These are phyloP conservation scores for Pestalotiopsis sp. DNA, from an alignment of 2,329 filamentous ascomycete genomes.

Conservation along the genomic window DNA sequence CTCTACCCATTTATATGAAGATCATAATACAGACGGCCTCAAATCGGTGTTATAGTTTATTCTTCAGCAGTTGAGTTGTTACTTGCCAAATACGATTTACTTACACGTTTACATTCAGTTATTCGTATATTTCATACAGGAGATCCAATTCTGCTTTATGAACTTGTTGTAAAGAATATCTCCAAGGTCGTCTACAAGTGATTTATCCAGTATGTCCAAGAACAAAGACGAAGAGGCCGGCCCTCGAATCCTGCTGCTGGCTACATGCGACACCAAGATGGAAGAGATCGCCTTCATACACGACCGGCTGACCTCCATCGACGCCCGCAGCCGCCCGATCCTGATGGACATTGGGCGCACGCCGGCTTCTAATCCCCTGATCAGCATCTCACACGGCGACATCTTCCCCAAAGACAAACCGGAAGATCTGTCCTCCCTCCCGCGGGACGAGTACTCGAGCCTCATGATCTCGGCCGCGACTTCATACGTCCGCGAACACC, in stretches of 20 bases:
- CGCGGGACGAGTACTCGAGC: constrained; percentile 9
- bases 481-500: constrained; percentile 28
- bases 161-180: not conserved
- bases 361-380: not conserved
- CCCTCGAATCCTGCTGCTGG: constrained; percentile 36
- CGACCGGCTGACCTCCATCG: constrained; percentile 40
- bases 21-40: not conserved
- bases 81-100: too few species aligned
- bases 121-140: too few species aligned
- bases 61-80: too few species aligned
- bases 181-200: not conserved
- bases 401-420: not conserved
- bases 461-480: constrained; percentile 2
- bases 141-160: not conserved
- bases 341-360: constrained; percentile 28
- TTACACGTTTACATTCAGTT: too few species aligned
- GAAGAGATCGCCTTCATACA: constrained; percentile 59
- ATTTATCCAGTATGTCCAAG: not conserved
- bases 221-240: not conserved
- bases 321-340: constrained; percentile 19
- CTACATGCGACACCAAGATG: constrained; percentile 68
- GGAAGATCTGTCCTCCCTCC: not conserved
- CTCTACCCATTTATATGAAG: not conserved
- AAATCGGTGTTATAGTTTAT: too few species aligned
- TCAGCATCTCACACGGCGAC: not conserved